Conservation (phyloP, 2,329 filamentous ascomycete genomes). For the Emmonsia crescens region DNA sequence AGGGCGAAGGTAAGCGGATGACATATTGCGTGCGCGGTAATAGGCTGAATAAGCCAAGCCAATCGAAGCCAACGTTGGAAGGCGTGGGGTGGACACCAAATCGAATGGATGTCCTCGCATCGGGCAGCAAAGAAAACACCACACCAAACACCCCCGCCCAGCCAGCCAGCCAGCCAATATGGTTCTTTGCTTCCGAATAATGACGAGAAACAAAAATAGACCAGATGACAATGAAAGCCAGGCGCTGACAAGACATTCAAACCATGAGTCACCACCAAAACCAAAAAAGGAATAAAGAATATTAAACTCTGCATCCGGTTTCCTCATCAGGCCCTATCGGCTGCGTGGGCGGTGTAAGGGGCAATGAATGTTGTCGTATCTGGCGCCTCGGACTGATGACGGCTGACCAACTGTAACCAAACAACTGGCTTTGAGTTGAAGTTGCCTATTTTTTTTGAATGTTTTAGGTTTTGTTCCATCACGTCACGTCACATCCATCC, state of each 20-base stretch:
- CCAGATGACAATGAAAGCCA: background rate
- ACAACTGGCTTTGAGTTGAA: background rate
- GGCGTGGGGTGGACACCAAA: background rate
- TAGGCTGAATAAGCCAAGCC: background rate
- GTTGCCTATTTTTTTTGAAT: background rate
- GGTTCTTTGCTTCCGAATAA: background rate
- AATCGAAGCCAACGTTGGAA: too few species aligned
- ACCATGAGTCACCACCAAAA: background rate
- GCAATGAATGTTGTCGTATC: background rate
- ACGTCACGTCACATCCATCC: conserved; percentile 2
- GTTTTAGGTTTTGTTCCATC: background rate
- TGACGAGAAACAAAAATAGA: background rate
- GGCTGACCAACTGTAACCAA: background rate
- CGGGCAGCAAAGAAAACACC: background rate
- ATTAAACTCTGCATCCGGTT: background rate
- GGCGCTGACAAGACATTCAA: background rate
- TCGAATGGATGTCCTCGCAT: background rate
- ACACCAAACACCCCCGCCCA: background rate
- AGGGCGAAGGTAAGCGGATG: background rate
- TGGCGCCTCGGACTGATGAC: background rate
- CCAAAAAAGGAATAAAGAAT: background rate
- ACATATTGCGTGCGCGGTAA: background rate
- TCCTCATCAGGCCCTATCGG: background rate
- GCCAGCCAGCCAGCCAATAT: background rate
- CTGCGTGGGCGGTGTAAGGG: background rate